Percentiles rank a stretch among this genome's conserved stretches.
Conservation (phyloP, 139 green algal genomes). For the Picochlorum sp. region DNA sequence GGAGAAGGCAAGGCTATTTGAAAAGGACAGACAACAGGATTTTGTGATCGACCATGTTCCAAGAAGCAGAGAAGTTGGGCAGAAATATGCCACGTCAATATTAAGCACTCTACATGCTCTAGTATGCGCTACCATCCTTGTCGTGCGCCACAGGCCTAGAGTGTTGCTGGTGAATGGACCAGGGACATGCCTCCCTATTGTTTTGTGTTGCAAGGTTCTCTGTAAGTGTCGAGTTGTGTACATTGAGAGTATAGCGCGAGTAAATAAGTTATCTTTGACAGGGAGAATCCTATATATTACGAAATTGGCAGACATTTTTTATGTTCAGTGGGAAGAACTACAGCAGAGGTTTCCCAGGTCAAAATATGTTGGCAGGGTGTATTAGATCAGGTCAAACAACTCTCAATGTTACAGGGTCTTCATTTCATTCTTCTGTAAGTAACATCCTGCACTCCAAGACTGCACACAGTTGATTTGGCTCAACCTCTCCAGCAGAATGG, state of each 20-base stretch:
- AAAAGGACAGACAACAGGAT: conserved; percentile 14
- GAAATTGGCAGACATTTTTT: conserved; percentile 54
- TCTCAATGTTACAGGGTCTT: not conserved
- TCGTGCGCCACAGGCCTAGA: not conserved
- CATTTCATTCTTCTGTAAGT: not conserved
- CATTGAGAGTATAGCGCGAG: conserved; percentile 79
- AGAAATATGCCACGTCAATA: conserved; percentile 64
- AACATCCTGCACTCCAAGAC: conserved; percentile 14
- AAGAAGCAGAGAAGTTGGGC: conserved; percentile 73
- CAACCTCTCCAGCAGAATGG: conserved; percentile 15
- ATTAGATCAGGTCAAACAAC: conserved; percentile 24
- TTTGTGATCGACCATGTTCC: conserved; percentile 38
- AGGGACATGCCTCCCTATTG: conserved; percentile 80
- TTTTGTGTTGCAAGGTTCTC: conserved; percentile 36
- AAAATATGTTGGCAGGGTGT: conserved; percentile 58
- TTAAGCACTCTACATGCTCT: conserved; percentile 45
- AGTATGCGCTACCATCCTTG: not conserved
- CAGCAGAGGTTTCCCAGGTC: conserved; percentile 35
- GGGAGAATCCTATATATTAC: conserved; percentile 74
- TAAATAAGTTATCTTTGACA: conserved; percentile 61
- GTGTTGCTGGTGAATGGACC: conserved; percentile 78
- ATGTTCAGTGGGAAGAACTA: conserved; percentile 70
- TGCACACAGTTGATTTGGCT: conserved; percentile 10
- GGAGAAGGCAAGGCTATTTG: conserved; percentile 38
- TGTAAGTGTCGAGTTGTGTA: conserved; percentile 60